These are phyloP conservation scores for Ettlia oleoabundans DNA, from an alignment of 139 green algal species.

Conservation along the genomic window DNA sequence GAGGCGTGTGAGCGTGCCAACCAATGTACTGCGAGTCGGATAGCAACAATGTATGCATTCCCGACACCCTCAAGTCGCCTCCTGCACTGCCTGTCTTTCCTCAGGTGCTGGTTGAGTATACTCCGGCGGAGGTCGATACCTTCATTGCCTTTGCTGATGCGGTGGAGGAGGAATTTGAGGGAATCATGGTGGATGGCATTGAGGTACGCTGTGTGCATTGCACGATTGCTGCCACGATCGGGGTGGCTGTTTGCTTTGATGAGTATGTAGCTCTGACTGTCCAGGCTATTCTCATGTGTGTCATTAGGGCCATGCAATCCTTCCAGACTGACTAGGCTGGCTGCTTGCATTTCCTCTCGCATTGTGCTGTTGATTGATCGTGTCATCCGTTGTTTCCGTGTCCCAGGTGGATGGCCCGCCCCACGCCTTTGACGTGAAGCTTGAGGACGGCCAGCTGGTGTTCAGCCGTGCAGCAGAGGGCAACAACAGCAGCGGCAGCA, in stretches of 20 bases:
- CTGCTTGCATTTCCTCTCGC: no score
- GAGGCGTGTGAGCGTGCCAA: no score
- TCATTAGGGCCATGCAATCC: no score
- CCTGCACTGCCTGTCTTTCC: background rate
- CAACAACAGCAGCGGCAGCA: background rate
- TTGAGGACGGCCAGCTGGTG: constrained; percentile 25
- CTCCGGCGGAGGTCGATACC: constrained; percentile 5
- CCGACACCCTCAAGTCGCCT: background rate
- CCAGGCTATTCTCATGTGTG: background rate
- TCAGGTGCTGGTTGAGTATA: constrained; percentile 32
- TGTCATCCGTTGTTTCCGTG: no score
- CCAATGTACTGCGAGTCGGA: no score
- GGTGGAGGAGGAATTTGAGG: constrained; percentile 29
- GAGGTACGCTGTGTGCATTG: constrained; percentile 23
- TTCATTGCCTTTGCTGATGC: constrained; percentile 32
- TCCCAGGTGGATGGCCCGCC: constrained; percentile 11
- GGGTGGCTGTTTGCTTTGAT: no score
- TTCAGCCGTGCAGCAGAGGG: constrained; percentile 7
- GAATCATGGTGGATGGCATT: constrained; percentile 16
- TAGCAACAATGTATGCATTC: background rate
- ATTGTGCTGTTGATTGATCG: no score
- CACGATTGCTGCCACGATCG: no score
- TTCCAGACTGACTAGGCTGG: no score
- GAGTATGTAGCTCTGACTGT: no score
- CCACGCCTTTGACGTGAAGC: constrained; percentile 1